Base-by-base conservation (phyloP, 2,329 filamentous ascomycete species). In the Colletotrichum higginsianum region DNA sequence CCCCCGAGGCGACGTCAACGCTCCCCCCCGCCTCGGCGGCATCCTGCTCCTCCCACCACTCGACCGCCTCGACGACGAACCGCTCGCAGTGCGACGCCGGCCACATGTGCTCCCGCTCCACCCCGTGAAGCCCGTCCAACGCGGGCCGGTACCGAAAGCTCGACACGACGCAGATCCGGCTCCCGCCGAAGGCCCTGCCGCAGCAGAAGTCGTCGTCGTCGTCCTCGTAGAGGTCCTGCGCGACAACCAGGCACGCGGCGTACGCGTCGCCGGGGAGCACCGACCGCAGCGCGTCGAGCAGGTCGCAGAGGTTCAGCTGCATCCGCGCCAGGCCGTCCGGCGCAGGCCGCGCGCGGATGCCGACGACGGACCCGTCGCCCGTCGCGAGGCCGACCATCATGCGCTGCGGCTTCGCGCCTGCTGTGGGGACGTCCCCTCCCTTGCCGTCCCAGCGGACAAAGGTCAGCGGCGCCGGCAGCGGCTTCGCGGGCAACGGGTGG, bases 201-300 rank as follows among this genome's bases (percentile, higher is more conserved):
- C 90, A 92, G 64, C 87, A 89, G 75, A 93, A 94, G 23, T 90
- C 86, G 71, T 93, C 91, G 0, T 92, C 88, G 0, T 91, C 88
- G 61, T 86, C 86, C 75, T 93, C 90, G 75, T 90, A 92, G 16
- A 92, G 79, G 76, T 93, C 91, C n/a, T 91, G 87, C 44, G 90
- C 81, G 0, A 88, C 80, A 0, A 92, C 76, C 46, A 93, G 77
- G 0, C 91, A 75, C 1, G 92, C 76, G 0, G 90, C 84, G 70
- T 90, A 90, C 0, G 90, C 90, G 75, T 92, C 87, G 0, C 75
- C 61, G 0, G 90, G 90, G 0, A 92, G 79, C 18, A 88, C 82
- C 2, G 79, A 80, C 2, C 89, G 84, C 0, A 88, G 83, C 0
- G 83, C 86, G 74, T 92, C 90, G 0, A 92, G 82, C 2, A 93